A percentile compares a stretch with the other conserved stretches of the same genome.
Conservation (phyloP, 2,329 filamentous ascomycete genomes). For the Sarocladium oryzae region DNA sequence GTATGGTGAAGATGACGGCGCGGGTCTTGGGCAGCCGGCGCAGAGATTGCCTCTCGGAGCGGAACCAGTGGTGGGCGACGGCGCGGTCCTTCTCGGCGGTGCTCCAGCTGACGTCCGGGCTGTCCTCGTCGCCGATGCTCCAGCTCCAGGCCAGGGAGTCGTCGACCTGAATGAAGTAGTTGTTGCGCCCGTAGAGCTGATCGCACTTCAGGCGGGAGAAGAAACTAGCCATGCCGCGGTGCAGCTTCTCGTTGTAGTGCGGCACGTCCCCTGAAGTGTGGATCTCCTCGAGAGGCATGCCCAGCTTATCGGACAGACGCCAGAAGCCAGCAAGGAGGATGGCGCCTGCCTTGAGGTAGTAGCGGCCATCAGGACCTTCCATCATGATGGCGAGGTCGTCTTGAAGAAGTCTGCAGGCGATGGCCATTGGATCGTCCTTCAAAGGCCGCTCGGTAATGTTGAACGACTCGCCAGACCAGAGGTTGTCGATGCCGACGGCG, state of each 20-base stretch:
- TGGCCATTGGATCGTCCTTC: constrained; percentile 71
- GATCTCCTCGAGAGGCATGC: constrained; percentile 72
- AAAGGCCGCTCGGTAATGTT: constrained; percentile 59
- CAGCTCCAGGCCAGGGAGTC: constrained; percentile 68
- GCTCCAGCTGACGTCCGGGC: constrained; percentile 59
- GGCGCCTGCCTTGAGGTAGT: constrained; percentile 71
- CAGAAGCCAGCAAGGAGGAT: constrained; percentile 78
- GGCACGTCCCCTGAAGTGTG: constrained; percentile 74
- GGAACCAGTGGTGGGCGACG: constrained; percentile 68
- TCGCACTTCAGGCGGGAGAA: constrained; percentile 66
- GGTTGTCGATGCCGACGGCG: constrained; percentile 59
- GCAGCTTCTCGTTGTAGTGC: constrained; percentile 62
- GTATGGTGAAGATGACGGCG: constrained; percentile 65
- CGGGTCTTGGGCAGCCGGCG: constrained; percentile 53
- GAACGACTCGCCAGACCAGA: constrained; percentile 65
- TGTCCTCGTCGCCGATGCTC: constrained; percentile 70
- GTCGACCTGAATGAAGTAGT: constrained; percentile 87
- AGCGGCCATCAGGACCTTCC: constrained; percentile 67
- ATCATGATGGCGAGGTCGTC: constrained; percentile 84
- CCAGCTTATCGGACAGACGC: constrained; percentile 73
- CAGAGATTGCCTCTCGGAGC: constrained; percentile 68
- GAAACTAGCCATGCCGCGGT: constrained; percentile 76
- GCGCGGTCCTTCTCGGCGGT: constrained; percentile 69
- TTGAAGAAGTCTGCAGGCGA: constrained; percentile 65
- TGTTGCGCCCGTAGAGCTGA: constrained; percentile 59